These are phyloP conservation scores for Ajuga chamaepitys DNA, from an alignment of 257 asterid genomes.

Conservation along the genomic window DNA sequence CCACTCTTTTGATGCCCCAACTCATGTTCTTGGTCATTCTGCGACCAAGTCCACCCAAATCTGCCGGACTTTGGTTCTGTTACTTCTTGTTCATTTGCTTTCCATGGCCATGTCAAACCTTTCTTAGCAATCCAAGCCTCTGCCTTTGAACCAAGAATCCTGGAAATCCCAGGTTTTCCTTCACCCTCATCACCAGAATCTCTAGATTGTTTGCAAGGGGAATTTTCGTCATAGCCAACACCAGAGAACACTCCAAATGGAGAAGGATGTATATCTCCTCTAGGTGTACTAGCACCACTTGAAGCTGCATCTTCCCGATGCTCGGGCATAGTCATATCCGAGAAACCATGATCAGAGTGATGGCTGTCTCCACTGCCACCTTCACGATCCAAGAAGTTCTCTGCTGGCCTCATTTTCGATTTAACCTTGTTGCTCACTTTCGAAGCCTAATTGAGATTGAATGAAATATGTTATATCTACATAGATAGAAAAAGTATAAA, in stretches of 20 bases:
- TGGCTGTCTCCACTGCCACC: conserved; percentile 64
- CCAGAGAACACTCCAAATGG: conserved; percentile 64
- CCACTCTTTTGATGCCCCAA: conserved; percentile 34
- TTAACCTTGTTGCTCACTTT: conserved; percentile 83
- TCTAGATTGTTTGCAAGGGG: conserved; percentile 34
- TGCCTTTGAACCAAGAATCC: conserved; percentile 63
- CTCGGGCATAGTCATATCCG: conserved; percentile 36
- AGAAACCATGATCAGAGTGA: conserved; percentile 51
- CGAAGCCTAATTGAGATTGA: conserved; percentile 54
- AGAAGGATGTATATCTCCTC: conserved; percentile 61
- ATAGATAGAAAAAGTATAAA: no score
- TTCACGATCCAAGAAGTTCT: conserved; percentile 43
- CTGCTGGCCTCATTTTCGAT: conserved; percentile 62
- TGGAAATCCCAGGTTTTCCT: conserved; percentile 62
- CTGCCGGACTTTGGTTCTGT: conserved; percentile 50
- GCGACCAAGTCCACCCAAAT: conserved; percentile 72
- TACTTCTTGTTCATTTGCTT: conserved; percentile 59
- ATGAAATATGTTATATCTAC: conserved; percentile 25
- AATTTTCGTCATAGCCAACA: conserved; percentile 30
- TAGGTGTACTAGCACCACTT: conserved; percentile 84
- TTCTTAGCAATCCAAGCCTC: conserved; percentile 78
- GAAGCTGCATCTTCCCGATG: conserved; percentile 80
- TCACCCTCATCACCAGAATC: conserved; percentile 76
- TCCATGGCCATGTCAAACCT: conserved; percentile 81
- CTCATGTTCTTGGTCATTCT: conserved; percentile 57